Evolutionary conservation across 495 filamentous ascomycete species (phyloP), one percentile per base, ranked within the genome.

Genomic region (Aspergillus olivimuriae): DNA sequence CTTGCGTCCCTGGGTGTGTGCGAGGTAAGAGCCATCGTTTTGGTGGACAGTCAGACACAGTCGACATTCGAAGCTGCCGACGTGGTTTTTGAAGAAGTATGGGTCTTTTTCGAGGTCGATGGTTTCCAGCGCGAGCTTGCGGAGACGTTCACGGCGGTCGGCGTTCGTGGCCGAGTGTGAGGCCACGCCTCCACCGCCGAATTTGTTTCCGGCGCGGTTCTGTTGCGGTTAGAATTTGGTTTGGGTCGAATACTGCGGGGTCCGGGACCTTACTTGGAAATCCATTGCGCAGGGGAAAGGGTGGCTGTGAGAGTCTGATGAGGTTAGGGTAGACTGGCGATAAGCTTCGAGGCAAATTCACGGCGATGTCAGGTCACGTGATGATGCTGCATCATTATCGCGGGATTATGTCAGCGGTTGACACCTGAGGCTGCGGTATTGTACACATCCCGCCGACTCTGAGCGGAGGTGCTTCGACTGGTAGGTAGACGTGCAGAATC

Each of bases 11-110:
- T 99, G 92, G 8, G 92, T 99, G 69, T 99, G 92, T 0, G 92
- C 90, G 54, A 99, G 89, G 70, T 99, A 99, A 41, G 91, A 96
- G 52, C 92, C 92, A 71, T 99, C 92, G 67, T 99, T 99, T 57
- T 99, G 92, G 75, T 99, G 92, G n/a, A 97, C 94, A 2, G 92
- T 99, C 22, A 99, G 73, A 55, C 92, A 99, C 31, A 99, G 83
- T 12, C 94, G 87, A 63, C 92, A 99, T 62, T 99, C 92, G 70
- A 96, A 99, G 63, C 84, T 91, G 50, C 92, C 92, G 51, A 97
- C 87, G 57, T 99, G 92, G 72, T 99, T 99, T 61, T 94, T 95
- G 85, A 99, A 97, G 78, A 99, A 95, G 76, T 97, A 99, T 0
- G 92, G 92, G 71, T 99, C 92, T 69, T 97, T 97, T 62, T 97